Evolutionary conservation across 768 basidiomycete species (phyloP).

Genomic region (Leucocoprinus leucothites): DNA sequence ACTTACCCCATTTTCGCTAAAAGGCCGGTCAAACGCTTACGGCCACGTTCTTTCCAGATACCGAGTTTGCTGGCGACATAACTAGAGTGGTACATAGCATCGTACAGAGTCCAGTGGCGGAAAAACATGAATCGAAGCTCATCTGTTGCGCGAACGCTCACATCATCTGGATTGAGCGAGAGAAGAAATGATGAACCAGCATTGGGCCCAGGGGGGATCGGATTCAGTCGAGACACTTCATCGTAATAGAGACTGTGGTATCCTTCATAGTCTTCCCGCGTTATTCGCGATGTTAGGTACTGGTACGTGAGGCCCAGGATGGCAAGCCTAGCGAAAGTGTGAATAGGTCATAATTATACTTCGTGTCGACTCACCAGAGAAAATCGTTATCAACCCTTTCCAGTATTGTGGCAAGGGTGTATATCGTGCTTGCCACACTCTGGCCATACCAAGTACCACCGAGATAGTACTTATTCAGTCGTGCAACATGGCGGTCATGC

Average conservation of each 20-base stretch:
- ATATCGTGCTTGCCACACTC: constrained; percentile 85
- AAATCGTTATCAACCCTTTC: constrained; percentile 93
- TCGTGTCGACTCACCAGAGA: constrained; percentile 61
- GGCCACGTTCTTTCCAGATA: constrained; percentile 93
- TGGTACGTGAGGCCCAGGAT: constrained; percentile 93
- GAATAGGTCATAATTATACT: constrained; percentile 3
- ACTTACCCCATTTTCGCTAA: constrained; percentile 97
- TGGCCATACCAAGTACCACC: constrained; percentile 87
- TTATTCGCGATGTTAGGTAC: constrained; percentile 85
- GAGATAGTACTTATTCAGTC: constrained; percentile 79
- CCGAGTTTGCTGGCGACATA: constrained; percentile 95
- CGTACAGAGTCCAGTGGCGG: constrained; percentile 97
- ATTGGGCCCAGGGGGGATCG: constrained; percentile 37
- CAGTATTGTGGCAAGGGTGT: constrained; percentile 85
- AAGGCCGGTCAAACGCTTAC: constrained; percentile 84
- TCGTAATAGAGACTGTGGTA: constrained; percentile 81
- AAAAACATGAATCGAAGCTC: constrained; percentile 94
- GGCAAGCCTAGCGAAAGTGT: constrained; percentile 60
- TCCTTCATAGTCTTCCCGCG: constrained; percentile 79
- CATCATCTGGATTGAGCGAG: constrained; percentile 77
- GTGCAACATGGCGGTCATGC: constrained; percentile 55
- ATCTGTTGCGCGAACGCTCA: constrained; percentile 75
- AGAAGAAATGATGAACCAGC: constrained; percentile 31
- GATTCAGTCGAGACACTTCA: constrained; percentile 91
- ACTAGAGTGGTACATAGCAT: constrained; percentile 96